Evolutionary conservation across 2,329 filamentous ascomycete species (phyloP).

Genomic region (Epichloe gansuensis): DNA sequence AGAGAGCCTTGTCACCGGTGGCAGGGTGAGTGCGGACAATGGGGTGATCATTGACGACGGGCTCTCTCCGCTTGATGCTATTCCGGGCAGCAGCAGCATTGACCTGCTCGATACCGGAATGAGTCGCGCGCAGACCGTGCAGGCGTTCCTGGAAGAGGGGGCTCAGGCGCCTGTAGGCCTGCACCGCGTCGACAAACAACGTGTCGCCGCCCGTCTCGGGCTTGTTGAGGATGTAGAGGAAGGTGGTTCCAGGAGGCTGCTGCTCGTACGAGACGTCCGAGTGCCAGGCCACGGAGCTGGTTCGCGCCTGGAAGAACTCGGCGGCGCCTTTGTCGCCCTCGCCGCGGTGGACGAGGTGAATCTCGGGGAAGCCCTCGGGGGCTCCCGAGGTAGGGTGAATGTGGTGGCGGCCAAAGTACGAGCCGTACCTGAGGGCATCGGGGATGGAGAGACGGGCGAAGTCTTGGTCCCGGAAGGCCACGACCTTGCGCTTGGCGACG

Average conservation of each 20-base stretch:
- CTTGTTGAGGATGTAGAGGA: constrained; percentile 76
- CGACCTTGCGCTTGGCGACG: constrained; percentile 65
- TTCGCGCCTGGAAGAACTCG: constrained; percentile 52
- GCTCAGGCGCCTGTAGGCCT: constrained; percentile 70
- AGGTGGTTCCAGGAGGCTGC: constrained; percentile 82
- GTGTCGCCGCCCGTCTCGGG: constrained; percentile 75
- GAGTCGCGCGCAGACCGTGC: constrained; percentile 67
- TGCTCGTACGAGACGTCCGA: constrained; percentile 78
- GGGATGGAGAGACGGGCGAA: constrained; percentile 56
- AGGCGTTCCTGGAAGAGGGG: constrained; percentile 67
- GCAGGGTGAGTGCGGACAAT: constrained; percentile 69
- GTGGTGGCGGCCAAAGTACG: constrained; percentile 70
- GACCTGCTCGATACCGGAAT: constrained; percentile 74
- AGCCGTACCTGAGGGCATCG: constrained; percentile 54
- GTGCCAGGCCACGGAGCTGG: constrained; percentile 79
- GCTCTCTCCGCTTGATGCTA: constrained; percentile 61
- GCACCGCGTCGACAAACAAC: constrained; percentile 64
- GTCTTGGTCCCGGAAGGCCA: constrained; percentile 66
- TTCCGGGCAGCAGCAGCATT: constrained; percentile 52
- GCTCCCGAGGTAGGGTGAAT: constrained; percentile 70
- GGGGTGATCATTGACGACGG: constrained; percentile 62
- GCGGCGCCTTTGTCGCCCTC: constrained; percentile 35
- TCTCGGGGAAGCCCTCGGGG: constrained; percentile 57
- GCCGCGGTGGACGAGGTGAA: constrained; percentile 68
- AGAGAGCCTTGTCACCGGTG: constrained; percentile 75